A percentile compares a stretch with the other conserved stretches of the same genome.
phyloP scores from a whole-genome alignment of 495 filamentous ascomycete genomes.

The Viridothelium virens region DNA sequence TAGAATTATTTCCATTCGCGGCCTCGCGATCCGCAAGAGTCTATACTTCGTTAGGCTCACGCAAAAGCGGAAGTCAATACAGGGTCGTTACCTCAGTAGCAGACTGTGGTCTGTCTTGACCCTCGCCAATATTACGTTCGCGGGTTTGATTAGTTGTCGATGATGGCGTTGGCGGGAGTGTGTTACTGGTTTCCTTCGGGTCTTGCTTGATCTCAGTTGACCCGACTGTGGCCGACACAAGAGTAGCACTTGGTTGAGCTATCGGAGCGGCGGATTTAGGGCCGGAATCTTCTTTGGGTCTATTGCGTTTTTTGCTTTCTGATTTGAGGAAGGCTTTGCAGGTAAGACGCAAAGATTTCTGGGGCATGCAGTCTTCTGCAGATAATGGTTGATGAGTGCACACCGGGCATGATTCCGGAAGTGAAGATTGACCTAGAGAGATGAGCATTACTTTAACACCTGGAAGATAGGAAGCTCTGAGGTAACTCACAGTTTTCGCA shows the following conservation, averaged over 20 bases:
- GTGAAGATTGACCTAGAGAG: conserved; percentile 59
- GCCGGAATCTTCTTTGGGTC: conserved; percentile 35
- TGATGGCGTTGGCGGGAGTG: not conserved
- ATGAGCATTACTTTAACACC: conserved; percentile 7
- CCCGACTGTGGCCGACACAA: conserved; percentile 17
- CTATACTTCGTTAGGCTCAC: not conserved
- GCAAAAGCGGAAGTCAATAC: not conserved
- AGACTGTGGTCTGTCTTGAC: not conserved
- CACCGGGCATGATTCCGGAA: conserved; percentile 78
- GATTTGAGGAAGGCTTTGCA: conserved; percentile 81
- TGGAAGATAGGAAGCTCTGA: not conserved
- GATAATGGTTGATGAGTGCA: conserved; percentile 86
- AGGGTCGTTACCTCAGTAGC: not conserved
- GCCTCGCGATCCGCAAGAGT: too few relatives aligned
- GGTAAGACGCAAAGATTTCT: conserved; percentile 80
- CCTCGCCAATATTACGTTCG: not conserved
- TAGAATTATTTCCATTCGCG: not conserved
- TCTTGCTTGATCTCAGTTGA: conserved; percentile 11
- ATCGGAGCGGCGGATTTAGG: conserved; percentile 37
- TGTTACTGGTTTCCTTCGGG: conserved; percentile 25
- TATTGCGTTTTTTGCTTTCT: conserved; percentile 78
- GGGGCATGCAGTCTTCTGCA: conserved; percentile 75
- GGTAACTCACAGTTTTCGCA: conserved; percentile 73
- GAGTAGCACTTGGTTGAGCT: conserved; percentile 23
- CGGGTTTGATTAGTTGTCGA: too few relatives aligned